Percentiles rank a stretch among this genome's conserved stretches.
These are phyloP conservation scores for Pyrus hybrid DNA, from an alignment of 331 rosid species.

Conservation along the genomic window DNA sequence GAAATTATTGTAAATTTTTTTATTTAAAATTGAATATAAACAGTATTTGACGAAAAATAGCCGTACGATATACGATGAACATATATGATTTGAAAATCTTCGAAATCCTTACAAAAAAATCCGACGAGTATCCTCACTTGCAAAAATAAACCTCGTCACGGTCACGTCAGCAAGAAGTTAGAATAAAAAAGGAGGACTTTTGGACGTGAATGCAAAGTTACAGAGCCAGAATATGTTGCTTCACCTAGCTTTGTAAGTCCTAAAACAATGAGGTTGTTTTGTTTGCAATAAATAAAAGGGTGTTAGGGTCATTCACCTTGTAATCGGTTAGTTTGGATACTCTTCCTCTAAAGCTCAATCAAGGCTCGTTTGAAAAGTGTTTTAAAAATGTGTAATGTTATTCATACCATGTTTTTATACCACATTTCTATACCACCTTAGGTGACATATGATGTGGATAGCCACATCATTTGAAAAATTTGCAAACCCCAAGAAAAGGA, in stretches of 20 bases:
- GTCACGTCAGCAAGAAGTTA: background rate
- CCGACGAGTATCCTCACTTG: accelerated
- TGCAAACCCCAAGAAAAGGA: no score
- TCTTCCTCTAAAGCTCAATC: background rate
- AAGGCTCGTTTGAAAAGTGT: accelerated
- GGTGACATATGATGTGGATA: no score
- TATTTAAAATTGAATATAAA: no score
- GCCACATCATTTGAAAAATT: no score
- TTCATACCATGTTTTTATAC: no score
- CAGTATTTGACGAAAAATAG: accelerated
- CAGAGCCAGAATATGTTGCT: background rate
- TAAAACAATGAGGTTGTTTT: no score
- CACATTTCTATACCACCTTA: no score
- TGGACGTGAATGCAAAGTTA: background rate
- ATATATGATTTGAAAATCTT: no score
- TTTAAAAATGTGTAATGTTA: no score
- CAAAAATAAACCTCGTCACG: background rate
- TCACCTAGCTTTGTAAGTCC: background rate
- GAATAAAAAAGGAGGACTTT: background rate
- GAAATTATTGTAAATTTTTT: no score
- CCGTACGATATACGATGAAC: accelerated
- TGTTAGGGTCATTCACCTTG: background rate
- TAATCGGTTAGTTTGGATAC: background rate
- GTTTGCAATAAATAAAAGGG: no score
- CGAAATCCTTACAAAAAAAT: no score